These are phyloP conservation scores for Ophiostoma sp. DNA, from an alignment of 2,329 filamentous ascomycete species.

Conservation along the genomic window DNA sequence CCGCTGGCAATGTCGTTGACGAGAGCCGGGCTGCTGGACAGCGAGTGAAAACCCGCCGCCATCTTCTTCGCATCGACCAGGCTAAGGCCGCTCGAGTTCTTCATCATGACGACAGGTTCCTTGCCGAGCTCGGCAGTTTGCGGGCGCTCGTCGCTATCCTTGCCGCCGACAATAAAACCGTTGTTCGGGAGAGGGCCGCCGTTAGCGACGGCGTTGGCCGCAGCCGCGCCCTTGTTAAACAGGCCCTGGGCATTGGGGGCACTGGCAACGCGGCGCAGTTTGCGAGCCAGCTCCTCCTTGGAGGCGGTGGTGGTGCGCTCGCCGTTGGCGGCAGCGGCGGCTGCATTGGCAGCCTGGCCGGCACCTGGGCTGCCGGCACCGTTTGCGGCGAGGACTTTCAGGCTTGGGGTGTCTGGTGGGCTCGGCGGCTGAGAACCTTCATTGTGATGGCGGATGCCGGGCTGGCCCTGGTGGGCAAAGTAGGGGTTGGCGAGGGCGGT, in stretches of 20 bases:
- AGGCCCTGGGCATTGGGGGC: constrained; percentile 95
- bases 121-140: constrained; percentile 85
- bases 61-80: constrained; percentile 49
- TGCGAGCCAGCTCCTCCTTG: constrained; percentile 91
- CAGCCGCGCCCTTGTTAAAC: constrained; percentile 62
- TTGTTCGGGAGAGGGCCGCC: constrained; percentile 12
- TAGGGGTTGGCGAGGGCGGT: constrained; percentile 96
- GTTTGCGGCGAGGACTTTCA: constrained; percentile 70
- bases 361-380: constrained; percentile 52
- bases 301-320: constrained; percentile 72
- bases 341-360: constrained; percentile 20
- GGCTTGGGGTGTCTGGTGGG: constrained; percentile 82
- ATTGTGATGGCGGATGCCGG: constrained; percentile 90
- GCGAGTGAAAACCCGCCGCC: constrained; percentile 1
- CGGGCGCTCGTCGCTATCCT: constrained; percentile 62
- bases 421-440: constrained; percentile 90
- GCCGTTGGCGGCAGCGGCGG: constrained; percentile 55
- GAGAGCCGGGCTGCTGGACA: constrained; percentile 15
- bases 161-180: neutral
- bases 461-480: constrained; percentile 93
- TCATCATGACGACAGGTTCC: constrained; percentile 67
- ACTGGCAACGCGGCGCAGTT: constrained; percentile 89
- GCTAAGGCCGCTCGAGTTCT: constrained; percentile 50
- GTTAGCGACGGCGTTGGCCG: neutral
- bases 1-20: constrained; percentile 35